Conservation (phyloP, 2,329 filamentous ascomycete species). For the Xylaria sp. region DNA sequence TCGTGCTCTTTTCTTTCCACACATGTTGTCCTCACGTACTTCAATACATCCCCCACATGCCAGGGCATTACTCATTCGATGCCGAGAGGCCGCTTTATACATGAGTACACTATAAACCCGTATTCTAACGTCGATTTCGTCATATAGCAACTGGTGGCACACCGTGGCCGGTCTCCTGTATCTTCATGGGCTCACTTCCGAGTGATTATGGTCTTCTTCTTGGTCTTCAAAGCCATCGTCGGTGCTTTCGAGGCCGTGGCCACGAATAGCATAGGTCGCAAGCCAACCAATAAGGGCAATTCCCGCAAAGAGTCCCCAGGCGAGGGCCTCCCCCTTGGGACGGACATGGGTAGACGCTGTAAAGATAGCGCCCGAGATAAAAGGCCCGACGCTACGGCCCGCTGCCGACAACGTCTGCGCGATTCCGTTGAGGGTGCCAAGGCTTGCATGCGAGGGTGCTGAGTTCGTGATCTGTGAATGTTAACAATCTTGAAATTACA, state of each 20-base stretch:
- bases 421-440: constrained; percentile 90
- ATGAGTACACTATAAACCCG: too few relatives aligned
- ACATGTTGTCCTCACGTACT: too few relatives aligned
- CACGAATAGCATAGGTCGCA: constrained; percentile 77
- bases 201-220: constrained; percentile 29
- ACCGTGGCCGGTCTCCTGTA: too few relatives aligned
- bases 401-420: constrained; percentile 93
- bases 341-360: constrained; percentile 74
- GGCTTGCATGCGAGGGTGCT: constrained; percentile 79
- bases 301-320: constrained; percentile 87
- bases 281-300: constrained; percentile 81
- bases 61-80: too few relatives aligned
- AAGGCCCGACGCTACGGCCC: constrained; percentile 85
- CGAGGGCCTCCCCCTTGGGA: constrained; percentile 82
- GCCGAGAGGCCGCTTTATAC: too few relatives aligned
- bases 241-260: constrained; percentile 64
- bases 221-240: constrained; percentile 51
- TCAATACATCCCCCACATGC: too few relatives aligned
- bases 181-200: neutral
- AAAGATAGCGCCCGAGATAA: constrained; percentile 86
- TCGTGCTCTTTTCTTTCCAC: too few relatives aligned
- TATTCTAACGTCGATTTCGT: too few relatives aligned
- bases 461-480: constrained; percentile 79
- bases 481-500: neutral
- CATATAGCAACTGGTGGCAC: too few relatives aligned